Base-by-base conservation (phyloP, 1,284 basidiomycete genomes). In the Volvariella volvacea region DNA sequence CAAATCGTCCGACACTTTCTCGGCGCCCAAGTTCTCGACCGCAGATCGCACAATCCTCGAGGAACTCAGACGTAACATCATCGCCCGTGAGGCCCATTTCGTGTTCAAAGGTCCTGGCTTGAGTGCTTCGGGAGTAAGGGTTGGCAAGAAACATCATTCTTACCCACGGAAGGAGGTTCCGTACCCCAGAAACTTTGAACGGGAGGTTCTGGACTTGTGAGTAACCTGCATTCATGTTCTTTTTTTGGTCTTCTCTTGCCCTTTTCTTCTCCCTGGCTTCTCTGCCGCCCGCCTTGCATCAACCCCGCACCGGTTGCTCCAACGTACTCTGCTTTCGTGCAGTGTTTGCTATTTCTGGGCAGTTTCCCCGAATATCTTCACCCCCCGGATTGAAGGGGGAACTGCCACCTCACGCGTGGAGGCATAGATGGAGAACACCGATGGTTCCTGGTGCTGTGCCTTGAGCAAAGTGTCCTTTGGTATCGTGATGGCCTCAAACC, bases 171-270 rank as follows among this genome's bases (percentile, higher is more conserved):
- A 66, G 17, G 70, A 74, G 37, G 81, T 78, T 2, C 82, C 83
- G 9, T 86, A 83, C 58, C 82, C 83, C 10, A 66, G 78, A 50
- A 76, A 70, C 52, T 84, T 81, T 54, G 80, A 78, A 47, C 61
- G 71, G 20, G 66, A 72, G 25, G 73, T 78, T 21, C 55, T 83
- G 15, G 82, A 85, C 62, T 58, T 80, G 82, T 84, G 57, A 66
- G 82, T 70, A 7, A 15, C 17, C 22, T 37, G 34, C 25, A n/a
- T 34, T 25, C 19, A 20, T 33, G 38, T n/a, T 30, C 15, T 44
- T 21, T 20, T 31, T 39, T 7, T 22, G 41, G 8, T 36, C 37
- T 41, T 28, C 43, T 43, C 22, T 42, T 19, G n/a, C 16, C 12
- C 6, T 25, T 22, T 38, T 21, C 41, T 31, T 31, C 25, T 49